Percentiles rank a stretch among this genome's conserved stretches.
Conservation (phyloP, 441 rosid genomes). For the Biscutella laevigata region DNA sequence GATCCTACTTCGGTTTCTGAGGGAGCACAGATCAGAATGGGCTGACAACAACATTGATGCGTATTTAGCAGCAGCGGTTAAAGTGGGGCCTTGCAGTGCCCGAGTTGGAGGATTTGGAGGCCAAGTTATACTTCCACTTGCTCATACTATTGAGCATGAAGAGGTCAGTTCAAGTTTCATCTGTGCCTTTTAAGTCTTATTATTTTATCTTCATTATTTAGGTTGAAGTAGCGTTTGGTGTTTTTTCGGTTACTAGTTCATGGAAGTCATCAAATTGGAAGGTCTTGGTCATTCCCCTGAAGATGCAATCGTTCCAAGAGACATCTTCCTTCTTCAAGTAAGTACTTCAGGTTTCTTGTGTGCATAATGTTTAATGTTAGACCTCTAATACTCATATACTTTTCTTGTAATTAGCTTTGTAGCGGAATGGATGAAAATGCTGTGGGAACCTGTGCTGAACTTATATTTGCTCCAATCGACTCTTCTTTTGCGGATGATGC, state of each 20-base stretch:
- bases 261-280: constrained; percentile 90
- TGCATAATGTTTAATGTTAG: neutral
- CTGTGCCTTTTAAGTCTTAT: neutral
- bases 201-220: neutral
- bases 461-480: constrained; percentile 94
- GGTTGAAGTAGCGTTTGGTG: neutral
- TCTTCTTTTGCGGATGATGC: constrained; percentile 97
- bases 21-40: constrained; percentile 98
- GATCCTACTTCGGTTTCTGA: constrained; percentile 77
- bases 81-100: constrained; percentile 81
- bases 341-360: constrained; percentile 12
- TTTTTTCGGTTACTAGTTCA: constrained; percentile 35
- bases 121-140: constrained; percentile 88
- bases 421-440: constrained; percentile 95
- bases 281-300: constrained; percentile 79
- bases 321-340: constrained; percentile 85
- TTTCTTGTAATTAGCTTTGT: constrained; percentile 49
- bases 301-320: constrained; percentile 75
- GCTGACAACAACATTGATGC: constrained; percentile 93
- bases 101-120: constrained; percentile 78
- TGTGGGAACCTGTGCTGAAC: constrained; percentile 87
- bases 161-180: constrained; percentile 47
- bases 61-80: constrained; percentile 86
- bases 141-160: constrained; percentile 89
- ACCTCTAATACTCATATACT: neutral